These are phyloP conservation scores for Pythium brachiatum DNA, from an alignment of 352 stramenopile genomes.

Conservation along the genomic window DNA sequence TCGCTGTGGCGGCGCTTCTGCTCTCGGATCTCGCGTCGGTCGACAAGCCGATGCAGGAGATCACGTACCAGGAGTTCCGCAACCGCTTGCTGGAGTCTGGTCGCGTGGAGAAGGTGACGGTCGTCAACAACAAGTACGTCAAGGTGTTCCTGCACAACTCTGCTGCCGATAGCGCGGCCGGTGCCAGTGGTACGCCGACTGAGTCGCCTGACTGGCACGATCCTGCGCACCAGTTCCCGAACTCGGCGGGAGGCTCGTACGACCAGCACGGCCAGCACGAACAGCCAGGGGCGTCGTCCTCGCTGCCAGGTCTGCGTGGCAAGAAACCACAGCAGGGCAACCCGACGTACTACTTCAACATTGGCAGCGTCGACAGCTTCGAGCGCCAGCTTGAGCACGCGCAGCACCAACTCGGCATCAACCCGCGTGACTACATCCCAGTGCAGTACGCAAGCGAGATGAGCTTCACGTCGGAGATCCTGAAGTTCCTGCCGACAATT, in stretches of 20 bases:
- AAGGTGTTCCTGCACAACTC: conserved; percentile 81
- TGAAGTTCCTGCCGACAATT: conserved; percentile 95
- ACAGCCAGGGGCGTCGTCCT: conserved; percentile 7
- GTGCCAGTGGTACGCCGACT: conserved; percentile 1
- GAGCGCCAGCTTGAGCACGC: conserved; percentile 97
- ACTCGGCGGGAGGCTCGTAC: conserved; percentile 11
- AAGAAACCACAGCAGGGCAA: conserved; percentile 28
- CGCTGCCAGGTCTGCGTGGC: conserved; percentile 14
- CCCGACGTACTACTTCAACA: conserved; percentile 94
- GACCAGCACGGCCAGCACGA: conserved; percentile 26
- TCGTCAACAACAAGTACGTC: conserved; percentile 92
- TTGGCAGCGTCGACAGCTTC: conserved; percentile 97
- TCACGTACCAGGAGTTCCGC: conserved; percentile 91
- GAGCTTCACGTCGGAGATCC: conserved; percentile 91
- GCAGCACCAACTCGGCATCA: conserved; percentile 95
- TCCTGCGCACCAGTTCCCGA: conserved; percentile 27
- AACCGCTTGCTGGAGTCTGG: conserved; percentile 82
- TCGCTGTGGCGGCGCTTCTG: conserved; percentile 70
- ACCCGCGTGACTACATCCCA: conserved; percentile 93
- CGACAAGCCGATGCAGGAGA: conserved; percentile 87
- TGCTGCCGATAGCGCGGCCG: neutral
- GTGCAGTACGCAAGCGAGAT: conserved; percentile 97
- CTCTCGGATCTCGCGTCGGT: conserved; percentile 68
- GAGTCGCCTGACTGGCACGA: conserved; percentile 55
- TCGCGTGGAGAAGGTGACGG: conserved; percentile 85